These are phyloP conservation scores for Capsicum chinense DNA, from an alignment of 257 asterid genomes.

Conservation along the genomic window DNA sequence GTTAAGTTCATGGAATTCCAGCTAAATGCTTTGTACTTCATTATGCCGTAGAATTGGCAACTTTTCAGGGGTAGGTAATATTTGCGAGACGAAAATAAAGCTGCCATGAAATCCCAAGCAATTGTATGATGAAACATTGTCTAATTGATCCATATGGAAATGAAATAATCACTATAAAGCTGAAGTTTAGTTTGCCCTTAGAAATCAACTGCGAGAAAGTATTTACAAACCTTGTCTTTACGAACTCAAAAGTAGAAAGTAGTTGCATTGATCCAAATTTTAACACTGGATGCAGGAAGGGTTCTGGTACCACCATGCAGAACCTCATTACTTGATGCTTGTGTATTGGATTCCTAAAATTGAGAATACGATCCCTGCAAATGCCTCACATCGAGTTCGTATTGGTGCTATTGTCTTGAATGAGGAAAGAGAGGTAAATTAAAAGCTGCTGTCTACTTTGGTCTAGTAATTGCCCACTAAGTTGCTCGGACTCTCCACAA, in stretches of 20 bases:
- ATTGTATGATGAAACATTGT: not conserved
- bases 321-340: constrained; percentile 77
- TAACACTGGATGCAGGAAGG: constrained; percentile 57
- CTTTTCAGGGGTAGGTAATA: not conserved
- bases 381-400: constrained; percentile 68
- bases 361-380: constrained; percentile 60
- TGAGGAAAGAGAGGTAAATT: constrained; percentile 67
- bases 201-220: not conserved
- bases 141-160: constrained; percentile 1
- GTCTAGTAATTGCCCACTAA: not conserved
- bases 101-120: constrained; percentile 1
- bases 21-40: not conserved
- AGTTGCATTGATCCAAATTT: not conserved
- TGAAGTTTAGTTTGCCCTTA: not conserved
- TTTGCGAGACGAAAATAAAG: not conserved
- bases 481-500: no score
- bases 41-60: not conserved
- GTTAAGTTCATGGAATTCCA: not conserved
- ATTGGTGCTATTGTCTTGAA: constrained; percentile 71
- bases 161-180: not conserved
- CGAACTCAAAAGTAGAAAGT: not conserved
- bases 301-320: constrained; percentile 77
- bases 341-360: constrained; percentile 69
- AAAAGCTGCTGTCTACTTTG: not conserved
- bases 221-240: not conserved